Base-by-base conservation (phyloP, 257 asterid species). In the Przewalskia tangutica region DNA sequence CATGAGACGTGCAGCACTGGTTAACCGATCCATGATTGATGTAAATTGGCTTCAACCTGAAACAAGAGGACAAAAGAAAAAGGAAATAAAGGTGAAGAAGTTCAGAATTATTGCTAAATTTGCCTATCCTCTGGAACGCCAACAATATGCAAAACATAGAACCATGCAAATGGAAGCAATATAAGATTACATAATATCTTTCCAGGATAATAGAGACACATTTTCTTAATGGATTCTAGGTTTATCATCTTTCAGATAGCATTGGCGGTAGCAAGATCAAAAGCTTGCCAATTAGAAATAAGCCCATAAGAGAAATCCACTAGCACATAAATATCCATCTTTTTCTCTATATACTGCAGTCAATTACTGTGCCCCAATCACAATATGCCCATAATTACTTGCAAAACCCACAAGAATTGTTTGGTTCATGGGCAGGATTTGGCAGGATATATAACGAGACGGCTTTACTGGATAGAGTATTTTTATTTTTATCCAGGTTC, bases 1-100 rank as follows among this genome's bases (percentile, higher is more conserved):
- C 98, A 96, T 93, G 84, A 96, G 97, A 80, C 86, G 90, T 20
- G 99, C 95, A 85, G 90, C 84, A 80, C 86, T 88, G 59, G 93
- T 40, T 10, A 94, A 91, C 48, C 95, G 95, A 84, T 93, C 92
- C 98, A 96, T 94, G 81, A 84, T 79, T 77, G 78, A 81, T 38
- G 70, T 81, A 36, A 65, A 62, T 81, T 81, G 77, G 83, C 77
- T 80, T 79, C 89, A 80, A 88, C 84, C 98, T 92, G 90, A 79
- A 83, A 73, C 34, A 40, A 87, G 73, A 83, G 54, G 54, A 27
- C 1, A 27, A 27, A 40, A 46, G n/a, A 67, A 58, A 71, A 53
- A 54, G 20, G 78, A 62, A 59, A 77, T 56, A 79, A 46, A 16
- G 70, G 38, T 12, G 60, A 73, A 44, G 13, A 71, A 71, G 38